Conservation (phyloP, 2,329 filamentous ascomycete species). For the Exophiala viscosa region DNA sequence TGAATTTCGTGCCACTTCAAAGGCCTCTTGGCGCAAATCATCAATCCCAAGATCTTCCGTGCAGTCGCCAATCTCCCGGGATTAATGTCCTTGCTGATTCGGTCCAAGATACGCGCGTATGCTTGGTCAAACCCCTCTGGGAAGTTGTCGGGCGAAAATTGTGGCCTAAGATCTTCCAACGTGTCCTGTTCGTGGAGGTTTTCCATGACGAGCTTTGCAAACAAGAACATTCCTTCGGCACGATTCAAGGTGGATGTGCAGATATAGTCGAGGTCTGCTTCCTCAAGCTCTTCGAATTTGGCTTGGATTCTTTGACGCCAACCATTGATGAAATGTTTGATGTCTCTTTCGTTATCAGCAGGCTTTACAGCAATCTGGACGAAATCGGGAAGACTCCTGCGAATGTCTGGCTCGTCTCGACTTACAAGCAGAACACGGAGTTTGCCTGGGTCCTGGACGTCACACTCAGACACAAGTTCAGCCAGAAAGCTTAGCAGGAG, state of each 20-base stretch:
- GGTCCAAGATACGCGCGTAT: too few species aligned
- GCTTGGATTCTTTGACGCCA: constrained; percentile 19
- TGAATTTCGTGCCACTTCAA: constrained; percentile 44
- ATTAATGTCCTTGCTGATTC: too few species aligned
- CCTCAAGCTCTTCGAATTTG: constrained; percentile 18
- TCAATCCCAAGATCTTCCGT: constrained; percentile 34
- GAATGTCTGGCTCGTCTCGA: constrained; percentile 31
- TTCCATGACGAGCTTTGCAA: constrained; percentile 29
- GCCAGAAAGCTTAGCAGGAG: constrained; percentile 33
- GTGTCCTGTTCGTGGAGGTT: constrained; percentile 29
- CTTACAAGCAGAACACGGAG: constrained; percentile 36
- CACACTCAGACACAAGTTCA: constrained; percentile 25
- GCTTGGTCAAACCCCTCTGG: too few species aligned
- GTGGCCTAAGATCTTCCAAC: constrained; percentile 22
- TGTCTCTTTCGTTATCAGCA: constrained; percentile 31
- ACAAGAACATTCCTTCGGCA: constrained; percentile 30
- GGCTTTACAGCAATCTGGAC: constrained; percentile 28
- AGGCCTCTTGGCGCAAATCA: constrained; percentile 40
- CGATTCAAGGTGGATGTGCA: not conserved
- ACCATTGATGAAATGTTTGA: constrained; percentile 30
- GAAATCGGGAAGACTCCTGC: constrained; percentile 26
- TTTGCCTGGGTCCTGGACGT: constrained; percentile 26
- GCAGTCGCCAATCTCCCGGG: too few species aligned
- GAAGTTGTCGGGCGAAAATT: constrained; percentile 24
- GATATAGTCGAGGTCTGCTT: not conserved